Base-by-base conservation (phyloP, 495 filamentous ascomycete genomes). In the Penicillium riverlandense region DNA sequence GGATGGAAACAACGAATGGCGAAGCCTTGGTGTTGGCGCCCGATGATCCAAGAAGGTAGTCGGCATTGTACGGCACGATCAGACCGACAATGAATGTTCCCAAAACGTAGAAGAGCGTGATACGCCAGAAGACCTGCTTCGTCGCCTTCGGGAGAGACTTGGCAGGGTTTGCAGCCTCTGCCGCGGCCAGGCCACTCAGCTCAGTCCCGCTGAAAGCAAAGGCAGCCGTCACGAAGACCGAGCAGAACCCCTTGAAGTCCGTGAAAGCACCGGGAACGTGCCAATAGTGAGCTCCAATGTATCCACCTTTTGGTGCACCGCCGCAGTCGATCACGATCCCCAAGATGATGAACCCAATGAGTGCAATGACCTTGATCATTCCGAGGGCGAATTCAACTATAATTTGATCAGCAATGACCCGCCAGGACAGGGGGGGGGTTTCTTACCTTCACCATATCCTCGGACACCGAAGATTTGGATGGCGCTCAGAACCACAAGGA, bases 61-160 rank as follows among this genome's bases (percentile, higher is more conserved):
- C 46, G 31, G 61, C 76, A 52, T 78, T 61, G 39, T 69, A 71
- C 11, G 75, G 71, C n/a, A 92, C 70, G 13, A 89, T 74, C 30
- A 92, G 69, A 22, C 85, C 84, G 46, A 92, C 72, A 44, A 90
- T 80, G 53, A 86, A 77, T 33, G 88, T 77, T 38, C 75, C 77
- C 8, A 89, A 61, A 40, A 92, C 71, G 55, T 90, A 92, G 62
- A 92, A 88, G 50, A 77, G 61, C 33, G 81, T 68, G 53, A 90
- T 85, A 56, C 83, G 82, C 82, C 82, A 86, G 57, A 86, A 86
- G 32, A 86, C 78, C 57, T 86, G 83, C 65, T 85, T 85, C 53
- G 78, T 78, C 14, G 84, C 83, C 27, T 75, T 74, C 10, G 83
- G 83, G 4, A 86, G 63, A 1, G 78, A 59, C 59, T 79, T 82